phyloP scores from a whole-genome alignment of 176 grass and related monocot species.

The Hordeum marinum region DNA sequence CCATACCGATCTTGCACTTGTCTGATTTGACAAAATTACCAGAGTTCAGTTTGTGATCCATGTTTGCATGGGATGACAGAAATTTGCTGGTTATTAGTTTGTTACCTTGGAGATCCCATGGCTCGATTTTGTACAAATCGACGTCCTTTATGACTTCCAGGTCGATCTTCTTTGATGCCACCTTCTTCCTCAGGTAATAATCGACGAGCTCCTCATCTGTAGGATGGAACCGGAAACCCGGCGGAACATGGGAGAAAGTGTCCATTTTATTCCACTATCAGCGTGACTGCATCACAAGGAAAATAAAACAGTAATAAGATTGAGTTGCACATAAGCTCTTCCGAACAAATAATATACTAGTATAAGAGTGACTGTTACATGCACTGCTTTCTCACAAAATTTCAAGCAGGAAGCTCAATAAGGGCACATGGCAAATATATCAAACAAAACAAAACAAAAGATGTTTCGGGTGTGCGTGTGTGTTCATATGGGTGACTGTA shows the following conservation, averaged over 20 bases:
- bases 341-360: too few species aligned
- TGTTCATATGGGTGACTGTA: too few species aligned
- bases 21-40: constrained; percentile 27
- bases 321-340: background rate
- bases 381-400: background rate
- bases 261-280: constrained; percentile 39
- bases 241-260: constrained; percentile 71
- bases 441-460: too few species aligned
- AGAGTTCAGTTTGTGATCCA: background rate
- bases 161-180: constrained; percentile 82
- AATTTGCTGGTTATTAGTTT: background rate
- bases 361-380: background rate
- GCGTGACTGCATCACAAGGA: background rate
- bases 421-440: background rate
- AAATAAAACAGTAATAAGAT: background rate
- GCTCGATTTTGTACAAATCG: constrained; percentile 93
- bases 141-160: constrained; percentile 93
- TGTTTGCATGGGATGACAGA: background rate
- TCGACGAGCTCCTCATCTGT: constrained; percentile 95
- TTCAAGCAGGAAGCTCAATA: background rate
- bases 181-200: constrained; percentile 97
- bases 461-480: too few species aligned
- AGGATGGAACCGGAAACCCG: constrained; percentile 93
- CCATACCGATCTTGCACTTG: constrained; percentile 77
- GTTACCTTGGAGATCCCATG: constrained; percentile 92